These are phyloP conservation scores for Phaeosphaeriaceae sp. DNA, from an alignment of 2,329 filamentous ascomycete genomes.

Conservation along the genomic window DNA sequence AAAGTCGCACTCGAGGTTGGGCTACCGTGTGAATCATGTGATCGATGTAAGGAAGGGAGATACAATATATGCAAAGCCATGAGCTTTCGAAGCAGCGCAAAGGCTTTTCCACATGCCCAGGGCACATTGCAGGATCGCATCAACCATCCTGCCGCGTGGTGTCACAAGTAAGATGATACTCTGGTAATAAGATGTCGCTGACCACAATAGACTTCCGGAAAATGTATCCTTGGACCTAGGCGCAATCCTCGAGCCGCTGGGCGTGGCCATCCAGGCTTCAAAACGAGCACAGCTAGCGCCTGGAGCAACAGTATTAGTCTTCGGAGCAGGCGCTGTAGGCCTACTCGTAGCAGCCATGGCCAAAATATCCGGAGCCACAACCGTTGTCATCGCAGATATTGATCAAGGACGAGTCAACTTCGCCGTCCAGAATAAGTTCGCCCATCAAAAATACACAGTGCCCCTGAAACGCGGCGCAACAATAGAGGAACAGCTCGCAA, in stretches of 20 bases:
- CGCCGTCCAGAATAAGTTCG: constrained; percentile 58
- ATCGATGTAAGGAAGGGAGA: constrained; percentile 61
- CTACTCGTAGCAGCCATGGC: constrained; percentile 64
- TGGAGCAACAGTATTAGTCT: constrained; percentile 60
- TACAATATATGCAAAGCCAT: constrained; percentile 69
- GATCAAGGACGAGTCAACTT: constrained; percentile 63
- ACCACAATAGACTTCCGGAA: constrained; percentile 52
- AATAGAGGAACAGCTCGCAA: constrained; percentile 61
- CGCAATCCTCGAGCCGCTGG: constrained; percentile 65
- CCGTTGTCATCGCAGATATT: constrained; percentile 67
- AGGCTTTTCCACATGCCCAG: constrained; percentile 66
- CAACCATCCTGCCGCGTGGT: constrained; percentile 67
- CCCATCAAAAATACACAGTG: constrained; percentile 54
- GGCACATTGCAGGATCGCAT: constrained; percentile 68
- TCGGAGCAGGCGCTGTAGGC: constrained; percentile 68
- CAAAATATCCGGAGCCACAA: constrained; percentile 59
- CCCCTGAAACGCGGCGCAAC: constrained; percentile 55
- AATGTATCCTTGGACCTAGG: constrained; percentile 62
- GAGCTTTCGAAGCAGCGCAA: constrained; percentile 65
- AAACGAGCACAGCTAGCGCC: constrained; percentile 58
- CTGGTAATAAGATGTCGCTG: constrained; percentile 8
- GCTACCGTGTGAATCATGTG: constrained; percentile 74
- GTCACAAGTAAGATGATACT: constrained; percentile 54
- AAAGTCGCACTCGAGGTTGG: constrained; percentile 93
- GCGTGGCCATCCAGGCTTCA: constrained; percentile 66